Percentiles rank a stretch among this genome's conserved stretches.
These are phyloP conservation scores for Dactylonectria estremocensis DNA, from an alignment of 2,329 filamentous ascomycete genomes.

Conservation along the genomic window DNA sequence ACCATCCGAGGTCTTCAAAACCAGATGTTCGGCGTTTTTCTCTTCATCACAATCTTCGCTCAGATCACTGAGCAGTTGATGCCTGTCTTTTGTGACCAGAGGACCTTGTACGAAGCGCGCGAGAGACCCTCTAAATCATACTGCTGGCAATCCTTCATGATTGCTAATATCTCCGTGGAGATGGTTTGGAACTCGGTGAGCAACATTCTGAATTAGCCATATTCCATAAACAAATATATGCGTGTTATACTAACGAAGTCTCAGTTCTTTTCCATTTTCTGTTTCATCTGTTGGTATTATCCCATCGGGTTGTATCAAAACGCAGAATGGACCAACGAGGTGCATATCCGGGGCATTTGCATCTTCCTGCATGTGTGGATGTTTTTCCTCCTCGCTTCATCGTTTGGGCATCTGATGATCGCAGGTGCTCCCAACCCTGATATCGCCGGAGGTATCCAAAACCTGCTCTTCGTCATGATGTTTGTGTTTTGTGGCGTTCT, in stretches of 20 bases:
- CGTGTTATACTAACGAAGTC: too few species aligned
- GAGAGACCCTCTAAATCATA: slow-evolving; percentile 79
- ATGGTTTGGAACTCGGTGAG: slow-evolving; percentile 73
- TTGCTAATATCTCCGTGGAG: slow-evolving; percentile 74
- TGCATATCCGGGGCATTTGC: slow-evolving; percentile 66
- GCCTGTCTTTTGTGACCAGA: slow-evolving; percentile 79
- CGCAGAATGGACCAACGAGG: slow-evolving; percentile 65
- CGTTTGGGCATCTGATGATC: slow-evolving; percentile 77
- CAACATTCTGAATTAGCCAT: too few species aligned
- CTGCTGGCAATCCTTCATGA: slow-evolving; percentile 77
- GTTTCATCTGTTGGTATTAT: slow-evolving; percentile 79
- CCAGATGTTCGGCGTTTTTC: slow-evolving; percentile 80
- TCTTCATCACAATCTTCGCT: slow-evolving; percentile 79
- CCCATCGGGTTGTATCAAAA: slow-evolving; percentile 76
- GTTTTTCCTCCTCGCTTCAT: slow-evolving; percentile 77
- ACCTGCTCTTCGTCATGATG: slow-evolving; percentile 74
- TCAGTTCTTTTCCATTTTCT: slow-evolving; percentile 61
- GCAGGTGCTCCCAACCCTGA: slow-evolving; percentile 75
- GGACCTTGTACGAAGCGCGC: slow-evolving; percentile 78
- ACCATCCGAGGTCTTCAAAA: slow-evolving; percentile 78
- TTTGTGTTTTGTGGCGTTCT: slow-evolving; percentile 78
- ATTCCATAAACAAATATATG: too few species aligned
- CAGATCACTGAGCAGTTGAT: slow-evolving; percentile 77
- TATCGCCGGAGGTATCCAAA: slow-evolving; percentile 75
- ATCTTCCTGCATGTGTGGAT: slow-evolving; percentile 75